Evolutionary conservation across 1,284 basidiomycete species (phyloP).

Genomic region (Cronartium quercuum): DNA sequence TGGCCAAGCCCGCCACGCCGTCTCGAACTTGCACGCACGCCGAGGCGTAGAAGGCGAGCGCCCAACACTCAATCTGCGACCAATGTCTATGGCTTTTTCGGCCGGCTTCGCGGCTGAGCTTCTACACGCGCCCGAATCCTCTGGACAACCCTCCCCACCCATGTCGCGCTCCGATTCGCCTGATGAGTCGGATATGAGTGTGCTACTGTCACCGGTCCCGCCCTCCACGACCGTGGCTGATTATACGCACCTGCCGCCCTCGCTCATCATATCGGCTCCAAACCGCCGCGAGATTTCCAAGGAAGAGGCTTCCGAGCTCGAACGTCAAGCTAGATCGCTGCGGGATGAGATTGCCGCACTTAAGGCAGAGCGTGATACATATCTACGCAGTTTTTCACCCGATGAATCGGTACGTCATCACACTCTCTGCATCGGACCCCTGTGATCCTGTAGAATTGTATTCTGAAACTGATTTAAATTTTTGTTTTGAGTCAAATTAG

Average conservation of each 20-base stretch:
- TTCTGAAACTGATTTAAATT: not conserved
- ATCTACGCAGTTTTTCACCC: not conserved
- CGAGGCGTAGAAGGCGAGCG: not conserved
- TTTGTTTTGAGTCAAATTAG: not conserved
- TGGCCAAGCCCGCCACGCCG: not conserved
- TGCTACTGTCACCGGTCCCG: not conserved
- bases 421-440: not conserved
- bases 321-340: not conserved
- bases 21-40: not conserved
- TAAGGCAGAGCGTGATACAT: not conserved
- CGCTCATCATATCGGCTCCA: not conserved
- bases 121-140: not conserved
- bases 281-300: not conserved
- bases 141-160: not conserved
- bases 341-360: not conserved
- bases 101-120: not conserved
- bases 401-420: not conserved
- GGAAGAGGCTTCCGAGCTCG: not conserved
- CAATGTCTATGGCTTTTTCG: not conserved
- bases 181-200: not conserved
- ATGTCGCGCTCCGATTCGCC: not conserved
- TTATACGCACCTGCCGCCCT: not conserved
- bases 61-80: not conserved
- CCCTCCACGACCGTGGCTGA: not conserved
- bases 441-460: too few species aligned